Percentiles rank a stretch among this genome's conserved stretches.
phyloP scores from a whole-genome alignment of 2,329 filamentous ascomycete genomes.

The Botrytis squamosa region DNA sequence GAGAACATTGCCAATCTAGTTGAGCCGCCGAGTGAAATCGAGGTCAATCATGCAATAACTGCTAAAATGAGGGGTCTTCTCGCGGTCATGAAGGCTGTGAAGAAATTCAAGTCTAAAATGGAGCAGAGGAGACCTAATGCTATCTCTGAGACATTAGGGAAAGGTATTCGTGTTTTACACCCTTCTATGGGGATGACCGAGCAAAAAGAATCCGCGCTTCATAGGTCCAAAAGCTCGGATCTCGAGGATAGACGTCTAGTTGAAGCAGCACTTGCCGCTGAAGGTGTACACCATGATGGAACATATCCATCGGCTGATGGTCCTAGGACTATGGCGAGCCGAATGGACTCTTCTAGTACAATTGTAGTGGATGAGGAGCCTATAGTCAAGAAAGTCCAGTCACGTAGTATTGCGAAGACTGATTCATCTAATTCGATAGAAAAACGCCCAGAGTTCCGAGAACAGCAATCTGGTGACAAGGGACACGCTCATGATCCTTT shows the following conservation, averaged over 20 bases:
- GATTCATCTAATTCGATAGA: conserved; percentile 19
- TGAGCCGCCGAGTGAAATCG: conserved; percentile 82
- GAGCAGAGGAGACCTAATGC: conserved; percentile 51
- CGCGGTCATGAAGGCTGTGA: conserved; percentile 79
- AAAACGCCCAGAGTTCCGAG: neutral
- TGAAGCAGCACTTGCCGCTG: conserved; percentile 50
- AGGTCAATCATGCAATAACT: conserved; percentile 88
- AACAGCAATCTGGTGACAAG: conserved; percentile 47
- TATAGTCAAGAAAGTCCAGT: neutral
- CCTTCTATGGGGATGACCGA: conserved; percentile 52
- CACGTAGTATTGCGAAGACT: conserved; percentile 23
- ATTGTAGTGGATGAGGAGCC: conserved; percentile 4
- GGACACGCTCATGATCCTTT: conserved; percentile 64
- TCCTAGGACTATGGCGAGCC: neutral
- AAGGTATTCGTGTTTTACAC: conserved; percentile 53
- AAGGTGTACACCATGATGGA: conserved; percentile 53
- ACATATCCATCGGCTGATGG: conserved; percentile 30
- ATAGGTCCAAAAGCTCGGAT: conserved; percentile 50
- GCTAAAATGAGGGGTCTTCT: conserved; percentile 77
- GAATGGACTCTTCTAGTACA: conserved; percentile 24
- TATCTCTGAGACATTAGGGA: conserved; percentile 59
- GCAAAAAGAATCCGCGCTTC: conserved; percentile 32
- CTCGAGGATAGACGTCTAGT: conserved; percentile 49
- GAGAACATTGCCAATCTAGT: conserved; percentile 84
- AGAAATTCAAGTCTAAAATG: conserved; percentile 78